phyloP scores from a whole-genome alignment of 345 rosid genomes.

The Rhizophora mangle region DNA sequence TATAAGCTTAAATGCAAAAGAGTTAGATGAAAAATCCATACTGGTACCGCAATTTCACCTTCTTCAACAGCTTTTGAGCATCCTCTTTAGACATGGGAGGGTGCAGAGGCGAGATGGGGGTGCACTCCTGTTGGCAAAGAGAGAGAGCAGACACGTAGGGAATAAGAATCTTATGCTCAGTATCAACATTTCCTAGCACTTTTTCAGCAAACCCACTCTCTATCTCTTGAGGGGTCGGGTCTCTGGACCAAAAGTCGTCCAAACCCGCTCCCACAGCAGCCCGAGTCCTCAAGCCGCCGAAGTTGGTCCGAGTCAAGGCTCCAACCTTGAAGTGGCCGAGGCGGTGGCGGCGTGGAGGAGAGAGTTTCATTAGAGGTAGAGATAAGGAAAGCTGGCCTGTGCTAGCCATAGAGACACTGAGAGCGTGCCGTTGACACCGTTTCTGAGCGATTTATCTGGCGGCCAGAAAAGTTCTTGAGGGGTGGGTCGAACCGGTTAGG shows the following conservation, averaged over 20 bases:
- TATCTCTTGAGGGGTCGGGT: slow-evolving; percentile 73
- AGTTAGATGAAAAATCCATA: background rate
- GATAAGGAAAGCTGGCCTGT: slow-evolving; percentile 29
- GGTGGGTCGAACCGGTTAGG: background rate
- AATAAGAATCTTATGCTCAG: slow-evolving; percentile 87
- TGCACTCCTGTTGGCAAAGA: slow-evolving; percentile 57
- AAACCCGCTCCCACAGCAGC: slow-evolving; percentile 31
- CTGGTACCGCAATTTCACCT: slow-evolving; percentile 40
- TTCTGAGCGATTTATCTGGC: slow-evolving; percentile 22
- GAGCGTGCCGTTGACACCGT: too few species aligned
- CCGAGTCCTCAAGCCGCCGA: slow-evolving; percentile 16
- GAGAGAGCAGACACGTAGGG: slow-evolving; percentile 70
- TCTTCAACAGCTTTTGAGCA: slow-evolving; percentile 55
- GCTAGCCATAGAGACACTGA: background rate
- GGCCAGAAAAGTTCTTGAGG: background rate
- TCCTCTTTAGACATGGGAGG: slow-evolving; percentile 61
- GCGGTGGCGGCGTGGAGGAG: slow-evolving; percentile 23
- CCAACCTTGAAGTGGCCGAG: slow-evolving; percentile 2
- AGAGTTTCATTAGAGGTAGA: slow-evolving; percentile 19
- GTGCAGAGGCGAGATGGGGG: slow-evolving; percentile 63
- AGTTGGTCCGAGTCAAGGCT: slow-evolving; percentile 12
- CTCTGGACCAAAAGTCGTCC: slow-evolving; percentile 75
- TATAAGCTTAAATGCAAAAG: background rate
- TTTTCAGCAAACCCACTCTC: slow-evolving; percentile 80
- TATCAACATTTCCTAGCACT: slow-evolving; percentile 58